These are phyloP conservation scores for Symbiodinium natans DNA, from an alignment of 73 alveolate genomes.

Conservation along the genomic window DNA sequence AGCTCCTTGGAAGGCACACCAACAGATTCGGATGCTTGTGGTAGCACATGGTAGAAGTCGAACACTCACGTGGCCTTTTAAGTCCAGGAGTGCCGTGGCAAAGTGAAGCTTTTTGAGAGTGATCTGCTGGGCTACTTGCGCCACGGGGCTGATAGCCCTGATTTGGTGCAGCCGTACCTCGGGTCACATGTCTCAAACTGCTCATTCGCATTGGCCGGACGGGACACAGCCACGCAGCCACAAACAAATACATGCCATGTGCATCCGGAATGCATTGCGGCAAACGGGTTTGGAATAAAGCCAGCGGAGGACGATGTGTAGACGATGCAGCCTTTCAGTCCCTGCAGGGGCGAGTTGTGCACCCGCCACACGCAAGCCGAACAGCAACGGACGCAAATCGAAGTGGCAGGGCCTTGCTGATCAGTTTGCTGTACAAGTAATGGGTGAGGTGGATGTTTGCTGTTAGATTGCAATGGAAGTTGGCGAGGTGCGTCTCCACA, in stretches of 20 bases:
- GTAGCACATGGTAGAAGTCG: too few species aligned
- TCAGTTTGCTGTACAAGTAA: constrained; percentile 68
- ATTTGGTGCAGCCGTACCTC: constrained; percentile 93
- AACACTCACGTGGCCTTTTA: too few species aligned
- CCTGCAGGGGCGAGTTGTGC: constrained; percentile 45
- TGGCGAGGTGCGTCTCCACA: constrained; percentile 90
- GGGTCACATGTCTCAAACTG: neutral
- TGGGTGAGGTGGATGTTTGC: constrained; percentile 94
- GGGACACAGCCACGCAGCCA: neutral
- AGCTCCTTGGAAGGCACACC: constrained; percentile 74
- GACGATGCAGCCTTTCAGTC: constrained; percentile 85
- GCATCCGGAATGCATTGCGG: constrained; percentile 29
- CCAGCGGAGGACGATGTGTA: constrained; percentile 91
- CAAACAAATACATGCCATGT: too few species aligned
- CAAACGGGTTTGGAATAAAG: constrained; percentile 91
- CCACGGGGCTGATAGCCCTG: constrained; percentile 61
- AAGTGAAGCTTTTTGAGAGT: too few species aligned
- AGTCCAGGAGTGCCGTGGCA: too few species aligned
- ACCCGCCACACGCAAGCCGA: neutral
- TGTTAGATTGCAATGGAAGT: constrained; percentile 92
- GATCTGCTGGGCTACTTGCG: too few species aligned
- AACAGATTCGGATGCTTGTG: too few species aligned
- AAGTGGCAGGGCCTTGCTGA: constrained; percentile 42
- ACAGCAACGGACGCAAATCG: neutral
- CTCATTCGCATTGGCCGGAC: neutral